phyloP scores from a whole-genome alignment of 2,329 filamentous ascomycete species.

The Xylaria digitata region DNA sequence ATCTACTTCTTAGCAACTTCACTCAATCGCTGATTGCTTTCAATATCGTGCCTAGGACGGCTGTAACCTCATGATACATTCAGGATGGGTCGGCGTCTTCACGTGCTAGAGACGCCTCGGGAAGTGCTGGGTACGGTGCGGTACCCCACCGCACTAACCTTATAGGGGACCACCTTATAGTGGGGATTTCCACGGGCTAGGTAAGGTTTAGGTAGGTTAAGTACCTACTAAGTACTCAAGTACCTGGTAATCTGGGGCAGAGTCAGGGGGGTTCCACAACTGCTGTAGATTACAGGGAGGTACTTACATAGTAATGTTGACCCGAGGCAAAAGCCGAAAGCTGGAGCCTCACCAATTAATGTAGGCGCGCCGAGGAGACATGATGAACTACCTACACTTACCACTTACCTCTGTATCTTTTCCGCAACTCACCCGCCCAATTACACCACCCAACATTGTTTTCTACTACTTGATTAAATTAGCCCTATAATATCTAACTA shows the following conservation, averaged over 20 bases:
- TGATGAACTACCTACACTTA: background rate
- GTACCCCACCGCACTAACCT: constrained; percentile 21
- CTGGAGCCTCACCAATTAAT: constrained; percentile 20
- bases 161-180: constrained; percentile 1
- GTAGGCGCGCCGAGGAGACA: constrained; percentile 15
- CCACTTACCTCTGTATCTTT: background rate
- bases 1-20: too few relatives aligned
- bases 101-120: constrained; percentile 21
- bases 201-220: too few relatives aligned
- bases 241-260: background rate
- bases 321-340: constrained; percentile 30
- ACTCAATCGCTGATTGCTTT: too few relatives aligned
- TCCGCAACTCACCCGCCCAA: constrained; percentile 2
- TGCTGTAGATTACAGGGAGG: background rate
- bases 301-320: background rate
- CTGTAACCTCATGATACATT: background rate
- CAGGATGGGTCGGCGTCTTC: constrained; percentile 3
- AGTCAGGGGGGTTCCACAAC: constrained; percentile 13
- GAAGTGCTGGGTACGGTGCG: background rate
- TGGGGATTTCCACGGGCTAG: too few relatives aligned
- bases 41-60: too few relatives aligned
- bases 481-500: background rate
- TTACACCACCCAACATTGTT: background rate
- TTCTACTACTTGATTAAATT: background rate
- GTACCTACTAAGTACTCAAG: too few relatives aligned